Conservation (phyloP, 768 basidiomycete genomes). For the Hygrocybe punicea region DNA sequence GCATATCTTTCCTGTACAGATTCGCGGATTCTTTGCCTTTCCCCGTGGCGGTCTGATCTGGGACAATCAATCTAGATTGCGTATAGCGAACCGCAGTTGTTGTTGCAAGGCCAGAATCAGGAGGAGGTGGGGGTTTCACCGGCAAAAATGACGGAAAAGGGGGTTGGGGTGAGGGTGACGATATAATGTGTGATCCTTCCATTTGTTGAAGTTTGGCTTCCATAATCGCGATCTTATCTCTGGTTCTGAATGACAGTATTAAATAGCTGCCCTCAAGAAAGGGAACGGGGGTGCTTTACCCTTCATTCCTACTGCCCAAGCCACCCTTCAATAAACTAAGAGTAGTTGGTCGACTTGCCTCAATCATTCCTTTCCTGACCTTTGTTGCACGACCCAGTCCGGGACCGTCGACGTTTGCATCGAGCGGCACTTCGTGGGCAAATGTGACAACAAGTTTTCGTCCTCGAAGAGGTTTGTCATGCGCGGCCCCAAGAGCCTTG, state of each 20-base stretch:
- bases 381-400: constrained; percentile 6
- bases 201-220: constrained; percentile 92
- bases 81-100: background rate
- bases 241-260: constrained; percentile 48
- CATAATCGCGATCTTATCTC: constrained; percentile 89
- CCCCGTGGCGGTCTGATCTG: background rate
- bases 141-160: constrained; percentile 41
- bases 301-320: constrained; percentile 48
- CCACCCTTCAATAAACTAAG: constrained; percentile 83
- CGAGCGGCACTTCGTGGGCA: constrained; percentile 75
- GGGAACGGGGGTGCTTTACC: constrained; percentile 33
- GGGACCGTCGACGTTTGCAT: constrained; percentile 31
- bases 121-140: constrained; percentile 37
- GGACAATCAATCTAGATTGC: background rate
- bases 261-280: constrained; percentile 8
- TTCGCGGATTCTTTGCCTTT: background rate
- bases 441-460: constrained; percentile 88
- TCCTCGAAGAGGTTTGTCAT: constrained; percentile 82
- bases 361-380: constrained; percentile 46
- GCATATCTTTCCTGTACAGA: background rate
- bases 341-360: constrained; percentile 72
- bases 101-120: background rate
- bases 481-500: constrained; percentile 66
- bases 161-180: constrained; percentile 10
- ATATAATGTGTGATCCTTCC: constrained; percentile 39